Conservation (phyloP, 2,329 filamentous ascomycete species). For the Neofusicoccum sp. region DNA sequence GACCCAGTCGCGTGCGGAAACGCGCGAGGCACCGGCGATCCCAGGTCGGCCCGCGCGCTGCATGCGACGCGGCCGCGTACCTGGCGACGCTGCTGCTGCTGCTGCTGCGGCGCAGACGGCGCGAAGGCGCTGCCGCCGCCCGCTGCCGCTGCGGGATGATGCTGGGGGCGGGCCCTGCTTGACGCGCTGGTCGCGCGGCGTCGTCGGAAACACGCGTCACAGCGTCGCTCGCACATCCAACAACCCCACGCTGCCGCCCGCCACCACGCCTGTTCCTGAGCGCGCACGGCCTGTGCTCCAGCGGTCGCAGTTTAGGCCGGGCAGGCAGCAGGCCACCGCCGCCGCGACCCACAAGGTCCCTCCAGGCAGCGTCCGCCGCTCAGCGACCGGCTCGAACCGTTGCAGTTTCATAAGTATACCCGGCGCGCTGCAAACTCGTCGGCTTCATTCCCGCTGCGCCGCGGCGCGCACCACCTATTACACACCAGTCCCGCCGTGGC, state of each 20-base stretch:
- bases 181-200: too few relatives aligned
- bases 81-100: too few relatives aligned
- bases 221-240: too few relatives aligned
- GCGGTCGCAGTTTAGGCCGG: conserved; percentile 8
- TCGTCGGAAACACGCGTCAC: too few relatives aligned
- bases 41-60: background rate
- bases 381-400: conserved; percentile 1
- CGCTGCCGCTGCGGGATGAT: too few relatives aligned
- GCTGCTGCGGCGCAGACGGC: too few relatives aligned
- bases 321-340: background rate
- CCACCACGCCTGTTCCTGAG: background rate
- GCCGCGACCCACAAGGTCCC: background rate
- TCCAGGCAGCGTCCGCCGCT: background rate
- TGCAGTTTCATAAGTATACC: conserved; percentile 2
- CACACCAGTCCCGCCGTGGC: conserved; percentile 11
- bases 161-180: too few relatives aligned
- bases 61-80: background rate
- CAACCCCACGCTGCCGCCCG: conserved; percentile 4
- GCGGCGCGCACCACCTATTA: background rate
- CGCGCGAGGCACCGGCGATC: conserved; percentile 5
- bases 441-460: conserved; percentile 4
- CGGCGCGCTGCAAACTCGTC: background rate
- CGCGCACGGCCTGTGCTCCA: background rate
- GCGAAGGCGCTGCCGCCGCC: too few relatives aligned
- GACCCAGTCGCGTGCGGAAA: too few relatives aligned